Evolutionary conservation across 2,329 filamentous ascomycete species (phyloP).

Genomic region (Aspergillus viridinutans): DNA sequence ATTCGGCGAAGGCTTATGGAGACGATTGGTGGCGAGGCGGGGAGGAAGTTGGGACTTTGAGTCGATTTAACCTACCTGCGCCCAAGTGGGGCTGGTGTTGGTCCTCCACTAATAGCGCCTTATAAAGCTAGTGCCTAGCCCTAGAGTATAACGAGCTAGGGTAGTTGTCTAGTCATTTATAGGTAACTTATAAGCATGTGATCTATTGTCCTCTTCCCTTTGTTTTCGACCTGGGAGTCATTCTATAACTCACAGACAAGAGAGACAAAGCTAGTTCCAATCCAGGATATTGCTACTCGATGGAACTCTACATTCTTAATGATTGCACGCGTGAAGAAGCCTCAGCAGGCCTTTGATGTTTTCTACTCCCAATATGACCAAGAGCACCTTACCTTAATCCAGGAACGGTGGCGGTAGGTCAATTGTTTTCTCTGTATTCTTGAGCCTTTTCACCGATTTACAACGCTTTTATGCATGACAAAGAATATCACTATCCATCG

Average conservation of each 20-base stretch:
- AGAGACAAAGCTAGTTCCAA: constrained; percentile 9
- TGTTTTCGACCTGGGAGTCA: too few relatives aligned
- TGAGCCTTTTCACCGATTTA: constrained; percentile 14
- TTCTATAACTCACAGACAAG: constrained; percentile 9
- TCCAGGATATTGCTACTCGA: constrained; percentile 11
- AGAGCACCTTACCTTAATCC: constrained; percentile 3
- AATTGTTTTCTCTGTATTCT: constrained; percentile 14
- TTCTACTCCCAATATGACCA: constrained; percentile 1
- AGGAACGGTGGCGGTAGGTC: constrained; percentile 9
- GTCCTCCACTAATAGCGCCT: too few relatives aligned
- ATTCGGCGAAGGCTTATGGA: too few relatives aligned
- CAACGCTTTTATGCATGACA: constrained; percentile 7
- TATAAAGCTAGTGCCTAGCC: too few relatives aligned
- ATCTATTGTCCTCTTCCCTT: too few relatives aligned
- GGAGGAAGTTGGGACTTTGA: too few relatives aligned
- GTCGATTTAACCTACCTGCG: too few relatives aligned
- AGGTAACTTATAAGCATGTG: too few relatives aligned
- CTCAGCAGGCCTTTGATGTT: constrained; percentile 1
- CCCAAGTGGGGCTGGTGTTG: too few relatives aligned
- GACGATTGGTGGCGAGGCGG: too few relatives aligned
- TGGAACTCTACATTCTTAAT: constrained; percentile 16
- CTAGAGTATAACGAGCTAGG: too few relatives aligned
- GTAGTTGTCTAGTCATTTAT: too few relatives aligned
- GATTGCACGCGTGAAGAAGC: constrained; percentile 9
- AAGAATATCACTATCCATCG: constrained; percentile 11